Evolutionary conservation across 2,329 filamentous ascomycete genomes (phyloP), one percentile per base, ranked within the genome.

Genomic region (Fusarium newnesense): DNA sequence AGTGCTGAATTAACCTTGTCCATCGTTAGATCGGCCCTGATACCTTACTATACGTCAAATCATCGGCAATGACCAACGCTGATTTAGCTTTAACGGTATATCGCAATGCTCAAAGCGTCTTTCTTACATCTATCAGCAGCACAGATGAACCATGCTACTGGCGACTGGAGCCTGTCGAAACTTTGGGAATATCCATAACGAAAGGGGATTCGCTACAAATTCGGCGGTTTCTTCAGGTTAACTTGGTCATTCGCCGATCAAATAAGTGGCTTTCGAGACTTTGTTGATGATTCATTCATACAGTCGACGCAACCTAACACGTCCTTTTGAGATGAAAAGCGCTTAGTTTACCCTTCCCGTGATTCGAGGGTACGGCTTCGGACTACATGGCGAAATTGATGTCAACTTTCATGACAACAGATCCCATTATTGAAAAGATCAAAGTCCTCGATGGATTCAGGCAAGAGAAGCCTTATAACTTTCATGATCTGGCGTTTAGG

Each of bases 341-440:
- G 44, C 21, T 2, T 21, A n/a, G 3, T 0, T 47, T 30, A 5
- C 26, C 26, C 0, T 16, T n/a, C 9, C 19, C 19, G 2, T 19
- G 26, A 0, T 21, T 30, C 4, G 44, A 47, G 4, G 9, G 26
- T 7, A 15, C 7, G 8, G 1, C 0, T 1, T 47, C 26, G 1
- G 44, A 47, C 7, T 21, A 21, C 4, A 16, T 47, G 9, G 26
- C 26, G 4, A 0, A 21, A 7, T 13, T 16, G 4, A 47, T 28
- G 26, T 47, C 26, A 12, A 10, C 12, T 30, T 6, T 26, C 26
- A 5, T 47, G 44, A 47, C 12, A 5, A 21, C 26, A 9, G 19
- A 30, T 30, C 44, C 26, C 5, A 47, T 28, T 0, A 28, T 21
- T 15, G 19, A 47, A 0, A 30, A 47, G 6, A 30, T 28, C 0